Base-by-base conservation (phyloP, 106 monocot species). In the Dendrobium huoshanense region DNA sequence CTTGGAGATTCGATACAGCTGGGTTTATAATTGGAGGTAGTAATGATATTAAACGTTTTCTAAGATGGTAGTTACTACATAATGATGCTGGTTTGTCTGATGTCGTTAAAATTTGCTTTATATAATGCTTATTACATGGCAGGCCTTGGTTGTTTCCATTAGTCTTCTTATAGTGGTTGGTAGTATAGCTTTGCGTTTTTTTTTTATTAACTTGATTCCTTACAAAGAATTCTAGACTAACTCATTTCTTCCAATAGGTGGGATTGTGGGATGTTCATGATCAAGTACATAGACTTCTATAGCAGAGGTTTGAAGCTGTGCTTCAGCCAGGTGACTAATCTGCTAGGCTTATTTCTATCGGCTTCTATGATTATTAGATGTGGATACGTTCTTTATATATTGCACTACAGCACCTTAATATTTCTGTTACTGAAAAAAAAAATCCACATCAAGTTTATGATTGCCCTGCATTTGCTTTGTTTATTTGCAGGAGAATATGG, bases 211-310 rank as follows among this genome's bases (percentile, higher is more conserved):
- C 45, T 45, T 9, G 45, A 45, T 45, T 9, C 15, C 51, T 51
- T 51, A 13, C 13, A 51, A 51, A 13, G 13, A 13, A 13, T 51
- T 51, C 13, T 51, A 51, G 10, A 61, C 61, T 22, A 15, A 70
- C 11, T 11, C 31, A 10, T 61, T 8, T 70, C 11, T 40, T 33
- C 33, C 11, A 76, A 70, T 84, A 98, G 98, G 82, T 91, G 73
- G 82, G 98, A 98, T 41, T 98, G 98, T 83, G 98, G 98, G 9
- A 98, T 98, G 98, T 98, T 98, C 80, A 98, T 98, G 95, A 87
- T 98, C 78, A 98, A 98, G 83, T 98, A 98, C 79, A 82, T 65
- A 33, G 98, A 98, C 73, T 98, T 95, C 79, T 91, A 89, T 72
- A 95, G 95, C 87, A 90, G 95, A 82, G 95, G 89, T 18, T 76